Base-by-base conservation (phyloP, 805 yeast species). In the Nakazawaea ishiwadae region DNA sequence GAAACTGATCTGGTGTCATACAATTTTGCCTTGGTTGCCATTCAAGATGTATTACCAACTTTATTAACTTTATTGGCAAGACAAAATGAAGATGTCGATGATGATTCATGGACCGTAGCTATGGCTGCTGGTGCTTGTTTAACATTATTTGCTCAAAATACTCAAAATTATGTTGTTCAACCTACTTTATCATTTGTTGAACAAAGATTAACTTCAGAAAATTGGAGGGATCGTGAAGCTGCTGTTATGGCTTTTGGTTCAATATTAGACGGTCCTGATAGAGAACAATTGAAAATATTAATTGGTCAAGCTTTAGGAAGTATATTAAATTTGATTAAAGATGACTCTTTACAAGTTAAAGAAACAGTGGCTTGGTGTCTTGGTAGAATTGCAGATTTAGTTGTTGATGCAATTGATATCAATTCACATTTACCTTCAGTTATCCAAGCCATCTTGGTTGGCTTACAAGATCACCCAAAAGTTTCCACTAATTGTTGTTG, bases 231-330 rank as follows among this genome's bases (percentile, higher is more conserved):
- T 42, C 81, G 96, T 54, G 99, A 93, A 66, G 98, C 98, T 19
- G 95, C 98, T 2, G 96, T 93, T 5, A 93, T 93, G 99, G 97
- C 99, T 0, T 93, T 93, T 59, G 99, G 99, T 26, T 89, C 97
- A 10, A 87, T 93, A 45, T 72, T 93, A 53, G 98, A 89, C 53
- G 99, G 99, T 16, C 96, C 96, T 23, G 90, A 85, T 48, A 75
- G 78, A 40, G 77, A 73, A 2, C 82, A 83, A 54, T 69, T 88
- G 53, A 76, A 76, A 38, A 63, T 65, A 6, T 72, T 89, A 40
- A 82, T 91, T 47, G 77, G 74, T 26, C 91, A 86, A 67, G 97
- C 98, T 2, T 69, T 93, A 48, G 76, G 75, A 26, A 88, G 96
- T 16, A 83, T 93, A 43, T 68, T 90, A 42, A 59, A 60, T 12